A percentile compares a stretch with the other conserved stretches of the same genome.
phyloP scores from a whole-genome alignment of 2,329 filamentous ascomycete genomes.

The Sphaerulina vaccinii region DNA sequence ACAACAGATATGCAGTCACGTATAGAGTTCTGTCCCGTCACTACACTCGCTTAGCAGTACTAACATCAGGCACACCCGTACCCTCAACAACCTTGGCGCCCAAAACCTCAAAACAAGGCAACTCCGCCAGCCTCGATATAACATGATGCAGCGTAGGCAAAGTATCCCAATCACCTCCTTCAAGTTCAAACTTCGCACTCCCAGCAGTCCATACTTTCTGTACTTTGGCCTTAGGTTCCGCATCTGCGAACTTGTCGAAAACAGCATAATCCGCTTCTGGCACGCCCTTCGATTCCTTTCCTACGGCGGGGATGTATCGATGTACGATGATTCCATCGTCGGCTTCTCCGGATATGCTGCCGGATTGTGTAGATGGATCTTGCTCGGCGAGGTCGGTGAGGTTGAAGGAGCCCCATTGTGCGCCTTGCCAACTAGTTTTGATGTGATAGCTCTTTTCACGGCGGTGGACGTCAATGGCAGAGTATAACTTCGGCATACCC shows the following conservation, averaged over 20 bases:
- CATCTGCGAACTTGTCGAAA: conserved; percentile 14
- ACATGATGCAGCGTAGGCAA: conserved; percentile 21
- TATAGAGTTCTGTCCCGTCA: no score
- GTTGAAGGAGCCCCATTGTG: conserved; percentile 17
- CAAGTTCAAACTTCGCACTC: conserved; percentile 10
- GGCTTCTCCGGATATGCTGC: conserved; percentile 14
- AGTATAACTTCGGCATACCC: conserved; percentile 56
- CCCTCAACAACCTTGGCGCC: conserved; percentile 20
- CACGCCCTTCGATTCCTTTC: conserved; percentile 22
- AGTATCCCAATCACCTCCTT: conserved; percentile 9
- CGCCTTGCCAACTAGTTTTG: conserved; percentile 21
- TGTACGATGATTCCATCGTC: conserved; percentile 24
- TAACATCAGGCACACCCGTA: conserved; percentile 13
- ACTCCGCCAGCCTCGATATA: conserved; percentile 10
- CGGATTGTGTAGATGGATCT: conserved; percentile 1
- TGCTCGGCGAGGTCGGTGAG: conserved; percentile 16
- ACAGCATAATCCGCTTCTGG: conserved; percentile 16
- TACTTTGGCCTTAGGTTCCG: conserved; percentile 7
- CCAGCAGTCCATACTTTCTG: conserved; percentile 3
- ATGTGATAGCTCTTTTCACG: conserved; percentile 15
- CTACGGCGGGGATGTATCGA: conserved; percentile 55
- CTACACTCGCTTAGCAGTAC: background rate
- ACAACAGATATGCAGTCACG: no score
- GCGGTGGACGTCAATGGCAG: conserved; percentile 29
- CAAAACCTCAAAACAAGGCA: conserved; percentile 17